These are phyloP conservation scores for Crotalaria pallida DNA, from an alignment of 306 rosid genomes.

Conservation along the genomic window DNA sequence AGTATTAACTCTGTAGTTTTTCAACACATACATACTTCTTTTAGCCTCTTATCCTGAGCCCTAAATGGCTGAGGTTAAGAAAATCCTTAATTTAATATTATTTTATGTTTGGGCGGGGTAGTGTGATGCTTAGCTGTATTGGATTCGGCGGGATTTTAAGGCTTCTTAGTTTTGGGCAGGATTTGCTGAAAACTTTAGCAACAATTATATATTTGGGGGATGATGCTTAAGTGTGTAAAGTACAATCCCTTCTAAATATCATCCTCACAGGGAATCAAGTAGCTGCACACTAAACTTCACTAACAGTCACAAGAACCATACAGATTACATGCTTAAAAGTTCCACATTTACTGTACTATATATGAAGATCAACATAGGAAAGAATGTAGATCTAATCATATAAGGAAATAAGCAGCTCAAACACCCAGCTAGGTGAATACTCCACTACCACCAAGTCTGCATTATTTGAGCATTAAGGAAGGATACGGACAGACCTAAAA, in stretches of 20 bases:
- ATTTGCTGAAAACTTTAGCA: too few relatives aligned
- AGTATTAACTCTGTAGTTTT: too few relatives aligned
- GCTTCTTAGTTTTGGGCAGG: too few relatives aligned
- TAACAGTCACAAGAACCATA: background rate
- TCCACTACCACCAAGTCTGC: background rate
- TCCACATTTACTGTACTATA: background rate
- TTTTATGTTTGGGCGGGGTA: too few relatives aligned
- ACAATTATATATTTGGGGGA: too few relatives aligned
- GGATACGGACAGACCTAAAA: background rate
- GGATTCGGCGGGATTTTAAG: too few relatives aligned
- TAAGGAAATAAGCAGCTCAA: conserved; percentile 3
- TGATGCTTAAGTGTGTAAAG: background rate
- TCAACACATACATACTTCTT: too few relatives aligned
- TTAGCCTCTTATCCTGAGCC: too few relatives aligned
- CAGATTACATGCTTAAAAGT: background rate
- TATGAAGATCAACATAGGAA: background rate
- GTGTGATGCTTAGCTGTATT: too few relatives aligned
- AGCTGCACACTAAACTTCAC: background rate
- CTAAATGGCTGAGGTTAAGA: too few relatives aligned
- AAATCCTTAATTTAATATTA: too few relatives aligned
- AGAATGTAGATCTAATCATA: background rate
- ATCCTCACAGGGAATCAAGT: background rate
- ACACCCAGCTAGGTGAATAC: background rate
- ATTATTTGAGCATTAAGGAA: background rate
- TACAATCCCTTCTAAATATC: background rate